Base-by-base conservation (phyloP, 768 basidiomycete species). In the Pleurotus sapidus region DNA sequence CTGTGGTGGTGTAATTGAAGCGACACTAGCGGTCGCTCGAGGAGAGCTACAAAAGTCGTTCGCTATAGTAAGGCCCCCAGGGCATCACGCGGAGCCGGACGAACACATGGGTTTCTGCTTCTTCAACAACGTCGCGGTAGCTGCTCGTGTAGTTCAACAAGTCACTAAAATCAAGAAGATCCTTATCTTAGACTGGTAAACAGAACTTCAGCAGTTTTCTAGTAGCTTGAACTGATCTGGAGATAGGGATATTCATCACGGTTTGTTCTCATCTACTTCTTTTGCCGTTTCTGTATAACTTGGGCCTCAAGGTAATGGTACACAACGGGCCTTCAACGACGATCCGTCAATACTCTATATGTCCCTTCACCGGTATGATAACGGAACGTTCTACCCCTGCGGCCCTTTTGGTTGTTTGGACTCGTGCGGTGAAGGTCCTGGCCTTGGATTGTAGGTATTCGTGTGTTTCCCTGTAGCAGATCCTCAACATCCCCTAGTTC, bases 71-170 rank as follows among this genome's bases (percentile, higher is more conserved):
- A 84, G 97, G 54, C 97, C 97, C 11, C 97, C 97, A 0, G 97
- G 97, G 0, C 97, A 99, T 68, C 97, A 99, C 66, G 95, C 97
- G 5, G 97, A 99, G 68, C 97, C 97, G 4, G 93, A 97, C 61
- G 90, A 95, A 67, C 91, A 93, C 61, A 98, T 98, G 95, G 97
- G 97, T 1, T 99, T 99, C 70, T 98, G 97, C 72, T 97, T 99
- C 77, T 97, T 95, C 76, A 99, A 99, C 71, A 99, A 99, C 67
- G 95, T 96, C 34, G 89, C 97, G 0, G 91, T 99, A 14, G 95
- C 95, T 1, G 83, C 93, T 17, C 84, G 85, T 65, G 90, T 94
- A 23, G 85, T 91, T 17, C 88, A 92, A 67, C 74, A 88, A 60
- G 63, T 78, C 55, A 89, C 90, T 2, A 67, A 79, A 5, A 73